Evolutionary conservation across 345 rosid genomes (phyloP).

Genomic region (Stellera chamaejasme): DNA sequence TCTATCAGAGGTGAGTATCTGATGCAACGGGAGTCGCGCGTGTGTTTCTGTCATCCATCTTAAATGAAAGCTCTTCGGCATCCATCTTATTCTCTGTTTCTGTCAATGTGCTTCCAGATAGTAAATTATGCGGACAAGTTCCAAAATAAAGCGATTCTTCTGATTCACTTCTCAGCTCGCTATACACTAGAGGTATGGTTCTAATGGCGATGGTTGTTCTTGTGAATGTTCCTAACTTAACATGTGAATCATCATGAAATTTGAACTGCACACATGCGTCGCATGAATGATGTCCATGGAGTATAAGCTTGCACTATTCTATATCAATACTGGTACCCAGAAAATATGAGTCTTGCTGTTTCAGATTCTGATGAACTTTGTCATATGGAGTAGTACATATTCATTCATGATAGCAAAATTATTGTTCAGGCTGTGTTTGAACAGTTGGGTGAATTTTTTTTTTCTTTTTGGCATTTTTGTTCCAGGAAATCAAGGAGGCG

Average conservation of each 20-base stretch:
- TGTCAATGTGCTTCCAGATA: conserved; percentile 35
- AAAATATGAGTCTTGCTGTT: too few species aligned
- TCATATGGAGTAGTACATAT: not conserved
- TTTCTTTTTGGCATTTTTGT: conserved; percentile 1
- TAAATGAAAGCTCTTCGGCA: not conserved
- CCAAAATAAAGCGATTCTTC: conserved; percentile 72
- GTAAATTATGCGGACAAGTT: conserved; percentile 56
- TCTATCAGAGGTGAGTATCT: conserved; percentile 59
- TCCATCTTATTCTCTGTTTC: conserved; percentile 2
- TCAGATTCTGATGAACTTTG: not conserved
- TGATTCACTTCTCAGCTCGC: conserved; percentile 93
- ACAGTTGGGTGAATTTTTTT: not conserved
- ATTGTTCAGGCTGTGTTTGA: not conserved
- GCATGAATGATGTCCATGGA: not conserved
- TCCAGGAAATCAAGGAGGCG: conserved; percentile 71
- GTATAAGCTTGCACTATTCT: not conserved
- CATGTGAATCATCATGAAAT: not conserved
- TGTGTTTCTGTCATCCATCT: too few species aligned
- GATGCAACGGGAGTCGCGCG: not conserved
- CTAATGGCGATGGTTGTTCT: not conserved
- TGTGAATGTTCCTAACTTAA: not conserved
- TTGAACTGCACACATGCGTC: not conserved
- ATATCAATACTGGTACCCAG: not conserved
- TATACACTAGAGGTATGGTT: conserved; percentile 55
- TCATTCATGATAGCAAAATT: not conserved